Evolutionary conservation across 1,284 basidiomycete genomes (phyloP).

Genomic region (Heterobasidion occidentale): DNA sequence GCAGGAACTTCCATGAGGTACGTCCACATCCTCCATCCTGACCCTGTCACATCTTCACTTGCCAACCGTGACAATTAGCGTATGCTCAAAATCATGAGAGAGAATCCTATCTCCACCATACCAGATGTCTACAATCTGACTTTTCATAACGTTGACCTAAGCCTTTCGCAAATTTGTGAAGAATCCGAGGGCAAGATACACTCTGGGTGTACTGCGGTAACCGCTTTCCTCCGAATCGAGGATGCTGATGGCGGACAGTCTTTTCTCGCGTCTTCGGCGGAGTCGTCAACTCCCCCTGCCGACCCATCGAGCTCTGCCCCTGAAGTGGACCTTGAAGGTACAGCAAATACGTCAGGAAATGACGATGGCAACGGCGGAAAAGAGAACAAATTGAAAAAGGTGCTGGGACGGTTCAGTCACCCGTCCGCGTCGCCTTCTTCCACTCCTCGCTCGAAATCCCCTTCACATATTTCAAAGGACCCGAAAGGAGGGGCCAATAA

Average conservation of each 20-base stretch:
- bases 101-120: slow-evolving; percentile 48
- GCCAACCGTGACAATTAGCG: slow-evolving; percentile 14
- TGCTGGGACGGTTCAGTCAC: slow-evolving; percentile 40
- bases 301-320: slow-evolving; percentile 6
- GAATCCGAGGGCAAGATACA: slow-evolving; percentile 85
- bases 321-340: neutral
- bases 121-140: slow-evolving; percentile 91
- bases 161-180: slow-evolving; percentile 76
- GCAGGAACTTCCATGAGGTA: slow-evolving; percentile 91
- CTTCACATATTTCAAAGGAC: slow-evolving; percentile 9
- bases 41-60: neutral
- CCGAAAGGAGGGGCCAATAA: slow-evolving; percentile 5
- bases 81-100: slow-evolving; percentile 34
- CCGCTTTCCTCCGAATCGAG: slow-evolving; percentile 95
- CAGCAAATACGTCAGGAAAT: slow-evolving; percentile 7
- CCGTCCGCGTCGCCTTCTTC: slow-evolving; percentile 28
- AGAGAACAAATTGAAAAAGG: slow-evolving; percentile 47
- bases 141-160: slow-evolving; percentile 86
- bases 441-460: slow-evolving; percentile 19
- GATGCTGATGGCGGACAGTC: slow-evolving; percentile 63
- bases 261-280: slow-evolving; percentile 26
- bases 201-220: slow-evolving; percentile 96
- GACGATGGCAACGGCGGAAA: slow-evolving; percentile 20
- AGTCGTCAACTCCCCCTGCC: neutral
- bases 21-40: slow-evolving; percentile 12